Conservation (phyloP, 345 rosid species). For the Salix udensis region DNA sequence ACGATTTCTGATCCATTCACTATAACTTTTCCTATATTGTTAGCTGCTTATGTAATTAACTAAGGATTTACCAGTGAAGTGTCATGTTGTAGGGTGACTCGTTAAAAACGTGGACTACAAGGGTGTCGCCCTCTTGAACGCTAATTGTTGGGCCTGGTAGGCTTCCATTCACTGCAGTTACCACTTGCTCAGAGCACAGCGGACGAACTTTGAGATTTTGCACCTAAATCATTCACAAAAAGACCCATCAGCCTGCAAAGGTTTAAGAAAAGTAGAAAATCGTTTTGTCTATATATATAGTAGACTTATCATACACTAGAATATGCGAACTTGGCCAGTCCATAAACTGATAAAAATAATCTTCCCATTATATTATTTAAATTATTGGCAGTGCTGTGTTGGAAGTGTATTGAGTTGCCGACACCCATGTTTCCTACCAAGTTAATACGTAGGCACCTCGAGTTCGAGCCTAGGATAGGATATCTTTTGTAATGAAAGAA, state of each 20-base stretch:
- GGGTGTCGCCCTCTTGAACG: slow-evolving; percentile 71
- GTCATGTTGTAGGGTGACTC: slow-evolving; percentile 79
- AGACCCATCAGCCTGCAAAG: no score
- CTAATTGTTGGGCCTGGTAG: slow-evolving; percentile 70
- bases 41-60: not conserved
- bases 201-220: slow-evolving; percentile 47
- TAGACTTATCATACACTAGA: not conserved
- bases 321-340: not conserved
- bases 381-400: not conserved
- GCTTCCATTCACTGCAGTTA: slow-evolving; percentile 71
- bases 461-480: no score
- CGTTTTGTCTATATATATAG: not conserved
- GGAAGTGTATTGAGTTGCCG: no score
- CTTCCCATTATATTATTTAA: not conserved
- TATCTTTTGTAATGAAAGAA: no score
- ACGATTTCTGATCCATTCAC: no score
- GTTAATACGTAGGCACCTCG: no score
- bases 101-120: slow-evolving; percentile 65
- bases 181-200: slow-evolving; percentile 54
- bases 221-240: slow-evolving; percentile 43
- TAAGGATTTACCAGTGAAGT: slow-evolving; percentile 67
- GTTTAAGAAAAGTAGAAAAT: not conserved
- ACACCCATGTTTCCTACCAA: no score
- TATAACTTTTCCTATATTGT: no score
- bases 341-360: not conserved